Conservation (phyloP, 78 protist species). For the Speleostelium caveatum region DNA sequence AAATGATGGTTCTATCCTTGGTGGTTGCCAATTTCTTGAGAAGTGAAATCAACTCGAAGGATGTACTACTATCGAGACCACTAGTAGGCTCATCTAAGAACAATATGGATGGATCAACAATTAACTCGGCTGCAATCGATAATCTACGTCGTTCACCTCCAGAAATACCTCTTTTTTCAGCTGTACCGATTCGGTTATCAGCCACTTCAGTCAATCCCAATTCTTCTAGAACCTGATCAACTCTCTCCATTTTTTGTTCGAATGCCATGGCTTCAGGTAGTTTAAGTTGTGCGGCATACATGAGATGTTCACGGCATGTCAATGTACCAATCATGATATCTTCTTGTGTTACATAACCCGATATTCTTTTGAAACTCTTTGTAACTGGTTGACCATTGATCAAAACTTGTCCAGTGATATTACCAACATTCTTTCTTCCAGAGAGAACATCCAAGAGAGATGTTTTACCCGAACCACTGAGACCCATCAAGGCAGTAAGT, state of each 20-base stretch:
- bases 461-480: constrained; percentile 81
- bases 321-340: constrained; percentile 84
- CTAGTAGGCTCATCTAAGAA: constrained; percentile 92
- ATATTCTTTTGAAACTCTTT: constrained; percentile 60
- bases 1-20: constrained; percentile 69
- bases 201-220: constrained; percentile 83
- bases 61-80: constrained; percentile 87
- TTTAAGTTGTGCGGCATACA: constrained; percentile 66
- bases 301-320: constrained; percentile 84
- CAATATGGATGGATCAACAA: constrained; percentile 83
- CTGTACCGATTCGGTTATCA: constrained; percentile 86
- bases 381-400: constrained; percentile 64
- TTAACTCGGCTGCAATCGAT: constrained; percentile 83
- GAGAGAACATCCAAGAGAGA: constrained; percentile 75
- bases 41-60: constrained; percentile 41
- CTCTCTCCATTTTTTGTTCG: constrained; percentile 19
- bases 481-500: constrained; percentile 80
- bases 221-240: constrained; percentile 27
- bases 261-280: constrained; percentile 59
- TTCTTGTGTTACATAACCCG: constrained; percentile 91
- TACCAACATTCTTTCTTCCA: constrained; percentile 83
- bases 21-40: constrained; percentile 53
- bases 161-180: constrained; percentile 91
- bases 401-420: constrained; percentile 33
- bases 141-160: constrained; percentile 94